These are phyloP conservation scores for Bjerkandera adusta DNA, from an alignment of 1,284 basidiomycete species.

Conservation along the genomic window DNA sequence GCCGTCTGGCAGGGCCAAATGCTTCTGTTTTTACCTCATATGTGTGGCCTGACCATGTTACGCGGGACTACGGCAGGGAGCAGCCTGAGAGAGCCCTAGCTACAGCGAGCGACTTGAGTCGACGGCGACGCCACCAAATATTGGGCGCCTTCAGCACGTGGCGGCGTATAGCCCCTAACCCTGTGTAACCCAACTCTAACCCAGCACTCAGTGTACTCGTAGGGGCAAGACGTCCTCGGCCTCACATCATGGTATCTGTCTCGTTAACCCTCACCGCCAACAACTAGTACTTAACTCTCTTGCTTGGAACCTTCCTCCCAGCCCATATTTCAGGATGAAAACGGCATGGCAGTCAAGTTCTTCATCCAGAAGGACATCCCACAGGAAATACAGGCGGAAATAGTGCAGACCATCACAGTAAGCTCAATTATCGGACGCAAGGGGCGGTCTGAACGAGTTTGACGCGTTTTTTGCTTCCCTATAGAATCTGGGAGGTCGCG, in stretches of 20 bases:
- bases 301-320: slow-evolving; percentile 20
- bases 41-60: too few species aligned
- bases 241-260: slow-evolving; percentile 24
- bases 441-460: background rate
- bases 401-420: slow-evolving; percentile 70
- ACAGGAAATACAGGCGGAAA: slow-evolving; percentile 59
- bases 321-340: slow-evolving; percentile 68
- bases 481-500: slow-evolving; percentile 66
- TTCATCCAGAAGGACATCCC: slow-evolving; percentile 78
- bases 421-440: too few species aligned
- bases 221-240: slow-evolving; percentile 19
- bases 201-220: slow-evolving; percentile 18
- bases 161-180: slow-evolving; percentile 10
- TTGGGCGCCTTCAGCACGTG: too few species aligned
- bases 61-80: too few species aligned
- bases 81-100: too few species aligned
- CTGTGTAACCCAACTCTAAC: slow-evolving; percentile 30
- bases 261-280: background rate
- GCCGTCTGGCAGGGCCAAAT: too few species aligned
- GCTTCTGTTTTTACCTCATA: too few species aligned
- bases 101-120: too few species aligned
- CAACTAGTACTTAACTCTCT: too few species aligned
- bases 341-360: slow-evolving; percentile 69
- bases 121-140: too few species aligned
- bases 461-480: background rate